Base-by-base conservation (phyloP, 805 yeast genomes). In the Pichia nakasei region DNA sequence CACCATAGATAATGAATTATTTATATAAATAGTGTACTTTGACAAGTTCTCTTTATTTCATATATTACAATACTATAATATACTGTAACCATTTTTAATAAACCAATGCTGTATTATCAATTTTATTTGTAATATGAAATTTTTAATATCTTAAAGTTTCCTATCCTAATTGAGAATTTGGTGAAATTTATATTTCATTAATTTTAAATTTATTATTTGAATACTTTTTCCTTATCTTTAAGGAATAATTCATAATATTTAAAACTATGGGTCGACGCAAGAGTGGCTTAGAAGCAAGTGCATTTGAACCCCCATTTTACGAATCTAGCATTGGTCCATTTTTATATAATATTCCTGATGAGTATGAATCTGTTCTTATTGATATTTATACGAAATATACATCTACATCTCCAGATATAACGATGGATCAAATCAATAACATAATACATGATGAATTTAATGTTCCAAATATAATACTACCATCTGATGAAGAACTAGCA, bases 321-420 rank as follows among this genome's bases (percentile, higher is more conserved):
- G 38, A 38, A 7, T 37, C 39, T 3, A 21, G 15, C 27, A 15
- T 41, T 15, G 47, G 47, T 17, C 19, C 42, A n/a, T 27, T 26
- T 29, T 39, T 43, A 13, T 44, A 43, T 38, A 55, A 54, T 15
- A 59, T 73, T 1, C 76, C 78, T 1, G 52, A 56, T 18, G 64
- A 63, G 5, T 57, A 71, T 5, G 79, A 73, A 49, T 73, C 71
- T 49, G 64, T 59, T 24, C 56, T 75, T 5, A 55, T 75, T 8
- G 73, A 66, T 20, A 60, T 64, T 0, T 73, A 66, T 52, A 66
- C 75, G 0, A 56, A 56, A 12, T 67, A 60, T 45, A 32, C 71
- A 65, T 5, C 39, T 48, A 27, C 47, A 38, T n/a, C 38, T 45
- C 59, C 60, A 13, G 80, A 75, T 46, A 63, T 75, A 57, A 52